These are phyloP conservation scores for Barnettozyma pratensis DNA, from an alignment of 805 yeast species.

Conservation along the genomic window DNA sequence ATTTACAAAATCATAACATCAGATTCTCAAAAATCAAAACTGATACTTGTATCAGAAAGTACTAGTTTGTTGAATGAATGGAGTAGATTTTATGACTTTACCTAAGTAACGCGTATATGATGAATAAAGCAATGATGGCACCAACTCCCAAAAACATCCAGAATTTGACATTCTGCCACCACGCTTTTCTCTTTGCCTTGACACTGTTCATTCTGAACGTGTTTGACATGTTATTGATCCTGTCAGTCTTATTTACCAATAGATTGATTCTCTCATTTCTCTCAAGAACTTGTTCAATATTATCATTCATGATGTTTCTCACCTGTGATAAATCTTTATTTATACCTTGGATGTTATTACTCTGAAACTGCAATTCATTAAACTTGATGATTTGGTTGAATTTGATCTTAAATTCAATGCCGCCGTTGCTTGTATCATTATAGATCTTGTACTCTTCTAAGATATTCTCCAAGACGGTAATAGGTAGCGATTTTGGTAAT, in stretches of 20 bases:
- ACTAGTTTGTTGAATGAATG: too few relatives aligned
- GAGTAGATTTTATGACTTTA: neutral
- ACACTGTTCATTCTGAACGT: constrained; percentile 50
- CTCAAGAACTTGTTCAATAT: constrained; percentile 51
- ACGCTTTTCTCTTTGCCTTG: constrained; percentile 45
- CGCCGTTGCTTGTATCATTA: constrained; percentile 11
- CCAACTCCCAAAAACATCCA: constrained; percentile 52
- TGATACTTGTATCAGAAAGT: too few relatives aligned
- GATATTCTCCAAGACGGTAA: constrained; percentile 23
- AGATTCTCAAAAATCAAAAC: too few relatives aligned
- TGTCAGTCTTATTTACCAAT: constrained; percentile 57
- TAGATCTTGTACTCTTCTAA: constrained; percentile 44
- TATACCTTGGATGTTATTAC: constrained; percentile 29
- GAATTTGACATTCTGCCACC: constrained; percentile 50
- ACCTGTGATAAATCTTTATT: constrained; percentile 52
- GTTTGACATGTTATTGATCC: constrained; percentile 47
- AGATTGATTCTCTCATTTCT: constrained; percentile 55
- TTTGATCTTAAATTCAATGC: constrained; percentile 48
- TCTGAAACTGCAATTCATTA: constrained; percentile 42
- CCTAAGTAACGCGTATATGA: constrained; percentile 37
- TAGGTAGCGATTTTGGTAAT: constrained; percentile 18
- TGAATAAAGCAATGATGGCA: constrained; percentile 63
- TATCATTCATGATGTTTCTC: constrained; percentile 51
- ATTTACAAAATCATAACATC: too few relatives aligned
- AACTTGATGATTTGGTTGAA: constrained; percentile 52